Conservation (phyloP, 805 yeast genomes). For the Maudiozyma barnettii region DNA sequence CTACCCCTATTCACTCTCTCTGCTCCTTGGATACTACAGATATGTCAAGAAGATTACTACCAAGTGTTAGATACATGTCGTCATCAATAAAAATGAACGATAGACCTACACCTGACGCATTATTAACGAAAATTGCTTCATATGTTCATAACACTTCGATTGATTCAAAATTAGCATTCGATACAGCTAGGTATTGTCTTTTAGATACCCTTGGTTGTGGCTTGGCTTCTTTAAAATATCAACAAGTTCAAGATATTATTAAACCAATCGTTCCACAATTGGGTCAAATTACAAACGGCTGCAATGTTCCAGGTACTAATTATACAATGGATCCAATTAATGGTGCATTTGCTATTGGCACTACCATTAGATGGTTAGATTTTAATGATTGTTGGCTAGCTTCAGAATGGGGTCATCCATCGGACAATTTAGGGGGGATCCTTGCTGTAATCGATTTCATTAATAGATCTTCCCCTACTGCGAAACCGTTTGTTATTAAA, state of each 20-base stretch:
- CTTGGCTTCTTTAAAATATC: slow-evolving; percentile 46
- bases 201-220: slow-evolving; percentile 55
- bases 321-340: slow-evolving; percentile 45
- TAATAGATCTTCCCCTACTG: slow-evolving; percentile 29
- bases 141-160: slow-evolving; percentile 40
- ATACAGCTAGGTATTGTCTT: slow-evolving; percentile 47
- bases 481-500: slow-evolving; percentile 36
- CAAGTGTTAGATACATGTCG: neutral
- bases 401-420: slow-evolving; percentile 65
- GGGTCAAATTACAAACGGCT: slow-evolving; percentile 45
- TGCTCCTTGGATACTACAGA: neutral
- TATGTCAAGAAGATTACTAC: no score
- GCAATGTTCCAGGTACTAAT: slow-evolving; percentile 45
- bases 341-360: slow-evolving; percentile 50
- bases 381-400: slow-evolving; percentile 60
- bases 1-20: neutral
- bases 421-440: slow-evolving; percentile 52
- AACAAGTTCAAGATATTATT: slow-evolving; percentile 38
- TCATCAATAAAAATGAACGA: slow-evolving; percentile 27
- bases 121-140: slow-evolving; percentile 39
- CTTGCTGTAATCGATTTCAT: slow-evolving; percentile 49
- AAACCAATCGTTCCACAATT: slow-evolving; percentile 43
- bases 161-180: slow-evolving; percentile 38
- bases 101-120: slow-evolving; percentile 43
- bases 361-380: slow-evolving; percentile 51